A percentile compares a stretch with the other conserved stretches of the same genome.
Conservation (phyloP, 192 early-diverging fungal species). For the Coemansia sp. region DNA sequence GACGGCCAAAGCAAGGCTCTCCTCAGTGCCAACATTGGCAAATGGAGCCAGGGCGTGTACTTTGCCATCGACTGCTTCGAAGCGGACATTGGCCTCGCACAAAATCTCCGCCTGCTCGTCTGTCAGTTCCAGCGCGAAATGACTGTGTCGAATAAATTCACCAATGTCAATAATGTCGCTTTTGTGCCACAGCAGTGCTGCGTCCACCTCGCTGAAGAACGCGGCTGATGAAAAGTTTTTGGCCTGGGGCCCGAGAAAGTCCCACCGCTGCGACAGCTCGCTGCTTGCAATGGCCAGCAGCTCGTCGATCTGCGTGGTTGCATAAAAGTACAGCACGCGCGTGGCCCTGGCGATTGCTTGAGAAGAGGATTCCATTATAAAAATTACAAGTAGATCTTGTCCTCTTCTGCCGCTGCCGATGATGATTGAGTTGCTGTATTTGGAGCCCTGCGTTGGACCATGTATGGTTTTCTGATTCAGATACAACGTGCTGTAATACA, state of each 20-base stretch:
- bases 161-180: conserved; percentile 10
- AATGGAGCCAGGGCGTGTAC: conserved; percentile 33
- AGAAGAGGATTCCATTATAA: neutral
- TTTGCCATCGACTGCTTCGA: conserved; percentile 3
- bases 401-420: neutral
- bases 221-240: neutral
- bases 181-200: conserved; percentile 14
- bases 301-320: conserved; percentile 42
- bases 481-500: neutral
- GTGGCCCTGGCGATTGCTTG: conserved; percentile 11
- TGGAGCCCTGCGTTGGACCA: neutral
- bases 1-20: neutral
- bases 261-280: conserved; percentile 40
- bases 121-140: conserved; percentile 40
- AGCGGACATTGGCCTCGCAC: conserved; percentile 13
- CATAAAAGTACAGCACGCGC: conserved; percentile 25
- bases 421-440: too few relatives aligned
- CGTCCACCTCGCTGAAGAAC: conserved; percentile 12
- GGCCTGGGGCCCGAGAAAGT: conserved; percentile 37
- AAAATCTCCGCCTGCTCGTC: conserved; percentile 39
- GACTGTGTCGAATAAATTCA: conserved; percentile 29
- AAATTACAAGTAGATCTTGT: neutral
- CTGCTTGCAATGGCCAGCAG: conserved; percentile 24
- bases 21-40: neutral
- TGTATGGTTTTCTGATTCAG: neutral